These are phyloP conservation scores for Chaetomium tenue DNA, from an alignment of 495 filamentous ascomycete species.

Conservation along the genomic window DNA sequence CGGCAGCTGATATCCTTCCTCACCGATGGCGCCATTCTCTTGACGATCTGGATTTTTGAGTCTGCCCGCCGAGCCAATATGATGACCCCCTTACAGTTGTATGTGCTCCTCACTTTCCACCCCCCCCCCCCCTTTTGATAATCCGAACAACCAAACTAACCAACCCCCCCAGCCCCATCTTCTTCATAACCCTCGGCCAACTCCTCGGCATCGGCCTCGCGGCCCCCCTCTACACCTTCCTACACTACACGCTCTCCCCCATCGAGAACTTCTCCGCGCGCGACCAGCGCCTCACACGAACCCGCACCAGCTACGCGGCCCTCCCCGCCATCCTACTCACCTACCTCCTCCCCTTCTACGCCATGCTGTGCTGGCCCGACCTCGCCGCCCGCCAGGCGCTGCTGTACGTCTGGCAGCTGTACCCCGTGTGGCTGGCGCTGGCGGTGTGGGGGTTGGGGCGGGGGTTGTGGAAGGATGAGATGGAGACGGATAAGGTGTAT, in stretches of 20 bases:
- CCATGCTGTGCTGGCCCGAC: conserved; percentile 61
- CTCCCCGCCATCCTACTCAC: conserved; percentile 19
- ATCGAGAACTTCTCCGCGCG: conserved; percentile 13
- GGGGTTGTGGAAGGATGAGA: conserved; percentile 16
- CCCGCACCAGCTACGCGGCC: background rate
- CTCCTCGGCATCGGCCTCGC: conserved; percentile 27
- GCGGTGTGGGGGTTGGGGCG: background rate
- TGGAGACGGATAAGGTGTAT: conserved; percentile 8
- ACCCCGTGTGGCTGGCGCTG: conserved; percentile 12
- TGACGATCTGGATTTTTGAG: conserved; percentile 29
- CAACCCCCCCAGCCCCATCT: conserved; percentile 17
- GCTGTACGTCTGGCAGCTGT: conserved; percentile 23
- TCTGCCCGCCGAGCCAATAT: conserved; percentile 17
- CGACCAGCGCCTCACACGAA: conserved; percentile 22
- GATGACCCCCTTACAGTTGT: conserved; percentile 23
- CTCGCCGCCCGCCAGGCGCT: conserved; percentile 1
- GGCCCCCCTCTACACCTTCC: conserved; percentile 25
- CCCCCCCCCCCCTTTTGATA: too few species aligned
- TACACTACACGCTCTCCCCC: conserved; percentile 23
- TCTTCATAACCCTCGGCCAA: conserved; percentile 24
- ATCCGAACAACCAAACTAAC: too few species aligned
- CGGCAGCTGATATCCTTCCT: conserved; percentile 28
- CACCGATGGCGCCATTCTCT: conserved; percentile 21
- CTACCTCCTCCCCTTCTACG: conserved; percentile 39
- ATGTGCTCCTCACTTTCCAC: background rate